A percentile compares a stretch with the other conserved stretches of the same genome.
phyloP scores from a whole-genome alignment of 1,284 basidiomycete species.

The Trichosporon coremiiforme region DNA sequence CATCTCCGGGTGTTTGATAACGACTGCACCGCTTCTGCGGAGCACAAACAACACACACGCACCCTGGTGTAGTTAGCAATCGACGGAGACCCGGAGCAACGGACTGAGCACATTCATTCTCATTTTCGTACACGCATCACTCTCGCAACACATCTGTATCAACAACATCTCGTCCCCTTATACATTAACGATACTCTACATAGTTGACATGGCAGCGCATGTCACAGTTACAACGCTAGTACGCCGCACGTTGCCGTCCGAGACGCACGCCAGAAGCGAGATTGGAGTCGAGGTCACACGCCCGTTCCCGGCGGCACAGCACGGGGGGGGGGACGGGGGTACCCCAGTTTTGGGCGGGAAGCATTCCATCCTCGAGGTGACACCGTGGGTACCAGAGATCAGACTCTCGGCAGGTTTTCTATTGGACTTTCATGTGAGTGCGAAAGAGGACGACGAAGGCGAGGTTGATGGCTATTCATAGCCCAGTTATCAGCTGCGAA shows the following conservation, averaged over 20 bases:
- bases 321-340: background rate
- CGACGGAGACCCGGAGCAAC: too few species aligned
- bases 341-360: conserved; percentile 1
- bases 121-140: background rate
- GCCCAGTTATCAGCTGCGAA: background rate
- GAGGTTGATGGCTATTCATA: background rate
- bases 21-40: background rate
- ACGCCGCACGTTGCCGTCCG: background rate
- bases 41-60: background rate
- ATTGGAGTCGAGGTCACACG: too few species aligned
- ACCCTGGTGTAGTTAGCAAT: too few species aligned
- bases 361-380: background rate
- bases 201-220: background rate
- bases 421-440: background rate
- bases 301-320: background rate
- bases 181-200: background rate
- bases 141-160: background rate
- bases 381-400: too few species aligned
- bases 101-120: background rate
- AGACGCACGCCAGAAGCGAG: background rate
- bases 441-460: background rate
- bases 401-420: too few species aligned
- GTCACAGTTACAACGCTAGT: background rate
- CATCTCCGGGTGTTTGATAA: background rate
- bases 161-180: background rate